Evolutionary conservation across 179 eudicot genomes (phyloP).

Genomic region (Silene coronaria): DNA sequence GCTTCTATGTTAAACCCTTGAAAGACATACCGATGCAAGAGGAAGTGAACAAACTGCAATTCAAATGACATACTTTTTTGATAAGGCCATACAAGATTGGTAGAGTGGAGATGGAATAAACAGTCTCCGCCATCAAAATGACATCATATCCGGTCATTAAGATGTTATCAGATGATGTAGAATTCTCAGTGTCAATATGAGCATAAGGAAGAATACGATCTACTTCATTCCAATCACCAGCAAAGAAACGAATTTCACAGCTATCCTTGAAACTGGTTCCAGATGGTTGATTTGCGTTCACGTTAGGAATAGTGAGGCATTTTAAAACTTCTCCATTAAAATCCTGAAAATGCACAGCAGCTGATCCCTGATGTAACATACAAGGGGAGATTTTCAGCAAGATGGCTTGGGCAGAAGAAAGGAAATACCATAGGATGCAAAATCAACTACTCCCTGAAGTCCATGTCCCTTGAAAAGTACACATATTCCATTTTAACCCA

Average conservation of each 20-base stretch:
- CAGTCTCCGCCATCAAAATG: conserved; percentile 98
- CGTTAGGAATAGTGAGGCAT: conserved; percentile 82
- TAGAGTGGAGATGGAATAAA: conserved; percentile 48
- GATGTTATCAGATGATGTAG: conserved; percentile 21
- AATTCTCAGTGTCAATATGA: conserved; percentile 21
- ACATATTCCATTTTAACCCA: neutral
- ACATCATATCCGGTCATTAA: conserved; percentile 55
- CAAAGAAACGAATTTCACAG: conserved; percentile 57
- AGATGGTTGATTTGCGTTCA: conserved; percentile 47
- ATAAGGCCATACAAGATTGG: conserved; percentile 62
- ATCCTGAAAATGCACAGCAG: conserved; percentile 81
- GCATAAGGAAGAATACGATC: conserved; percentile 49
- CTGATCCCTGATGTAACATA: conserved; percentile 55
- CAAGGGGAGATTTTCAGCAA: conserved; percentile 10
- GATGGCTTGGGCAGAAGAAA: conserved; percentile 1
- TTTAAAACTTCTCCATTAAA: conserved; percentile 83
- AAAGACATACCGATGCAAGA: neutral
- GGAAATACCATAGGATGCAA: neutral
- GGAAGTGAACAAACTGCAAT: neutral
- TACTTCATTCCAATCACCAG: conserved; percentile 90
- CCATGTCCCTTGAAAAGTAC: neutral
- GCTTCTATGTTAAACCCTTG: neutral
- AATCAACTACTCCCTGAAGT: neutral
- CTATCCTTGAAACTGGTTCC: conserved; percentile 18
- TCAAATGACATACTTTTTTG: conserved; percentile 47